These are phyloP conservation scores for Xylaria multiplex DNA, from an alignment of 2,329 filamentous ascomycete genomes.

Conservation along the genomic window DNA sequence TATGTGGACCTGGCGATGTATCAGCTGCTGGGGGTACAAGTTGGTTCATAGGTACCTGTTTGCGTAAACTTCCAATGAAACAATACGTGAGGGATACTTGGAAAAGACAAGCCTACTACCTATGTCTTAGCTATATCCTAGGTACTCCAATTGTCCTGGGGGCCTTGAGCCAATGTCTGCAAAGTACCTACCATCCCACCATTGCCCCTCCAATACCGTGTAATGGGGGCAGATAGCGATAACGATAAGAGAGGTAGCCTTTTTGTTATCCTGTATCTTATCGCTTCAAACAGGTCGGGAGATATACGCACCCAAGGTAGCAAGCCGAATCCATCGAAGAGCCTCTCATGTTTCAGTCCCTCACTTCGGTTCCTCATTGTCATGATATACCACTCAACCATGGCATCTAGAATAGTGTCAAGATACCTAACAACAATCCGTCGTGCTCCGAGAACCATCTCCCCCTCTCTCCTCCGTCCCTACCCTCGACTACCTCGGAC, in stretches of 20 bases:
- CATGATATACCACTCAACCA: conserved; percentile 25
- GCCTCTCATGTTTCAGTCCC: no score
- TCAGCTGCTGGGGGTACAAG: no score
- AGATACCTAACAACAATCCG: conserved; percentile 32
- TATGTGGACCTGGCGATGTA: no score
- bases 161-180: neutral
- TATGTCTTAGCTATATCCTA: no score
- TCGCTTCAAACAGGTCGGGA: no score
- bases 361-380: neutral
- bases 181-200: conserved; percentile 1
- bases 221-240: neutral
- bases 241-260: neutral
- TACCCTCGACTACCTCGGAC: conserved; percentile 42
- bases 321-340: no score
- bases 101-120: no score
- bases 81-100: neutral
- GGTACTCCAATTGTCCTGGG: no score
- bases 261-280: neutral
- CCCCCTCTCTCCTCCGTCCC: conserved; percentile 38
- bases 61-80: neutral
- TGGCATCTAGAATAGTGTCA: conserved; percentile 40
- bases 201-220: neutral
- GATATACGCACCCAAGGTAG: no score
- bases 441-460: conserved; percentile 32
- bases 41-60: neutral